These are phyloP conservation scores for Nannizziopsis arthrosporioides DNA, from an alignment of 2,329 filamentous ascomycete genomes.

Conservation along the genomic window DNA sequence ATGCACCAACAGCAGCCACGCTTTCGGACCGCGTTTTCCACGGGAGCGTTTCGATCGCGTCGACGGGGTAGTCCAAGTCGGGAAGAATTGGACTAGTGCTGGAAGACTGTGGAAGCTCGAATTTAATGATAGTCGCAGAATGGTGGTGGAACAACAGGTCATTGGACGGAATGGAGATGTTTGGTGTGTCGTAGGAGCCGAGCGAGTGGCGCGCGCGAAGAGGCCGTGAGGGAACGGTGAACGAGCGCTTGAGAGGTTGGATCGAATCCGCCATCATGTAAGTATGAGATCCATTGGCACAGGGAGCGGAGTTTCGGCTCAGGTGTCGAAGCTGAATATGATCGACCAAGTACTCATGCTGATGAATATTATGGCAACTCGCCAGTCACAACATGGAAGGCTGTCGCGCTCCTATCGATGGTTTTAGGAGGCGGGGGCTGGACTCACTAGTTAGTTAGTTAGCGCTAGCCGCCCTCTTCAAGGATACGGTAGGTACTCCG, in stretches of 20 bases:
- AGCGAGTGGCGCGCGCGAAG: conserved; percentile 20
- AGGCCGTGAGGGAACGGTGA: conserved; percentile 28
- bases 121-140: conserved; percentile 59
- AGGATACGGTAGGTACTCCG: too few relatives aligned
- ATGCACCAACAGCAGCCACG: conserved; percentile 67
- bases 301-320: not conserved
- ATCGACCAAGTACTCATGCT: not conserved
- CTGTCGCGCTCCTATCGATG: not conserved
- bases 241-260: conserved; percentile 11
- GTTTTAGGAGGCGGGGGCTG: too few relatives aligned
- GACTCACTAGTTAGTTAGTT: too few relatives aligned
- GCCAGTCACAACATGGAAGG: not conserved
- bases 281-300: not conserved
- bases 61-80: conserved; percentile 39
- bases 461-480: too few relatives aligned
- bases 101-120: conserved; percentile 37
- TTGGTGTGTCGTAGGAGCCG: conserved; percentile 15
- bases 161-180: conserved; percentile 23
- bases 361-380: not conserved
- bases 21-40: conserved; percentile 68
- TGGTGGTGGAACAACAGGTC: conserved; percentile 57
- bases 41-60: conserved; percentile 52
- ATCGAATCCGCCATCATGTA: conserved; percentile 11
- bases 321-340: not conserved
- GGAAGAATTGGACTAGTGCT: conserved; percentile 29